Evolutionary conservation across 2,329 filamentous ascomycete species (phyloP).

Genomic region (Venturia nashicola): DNA sequence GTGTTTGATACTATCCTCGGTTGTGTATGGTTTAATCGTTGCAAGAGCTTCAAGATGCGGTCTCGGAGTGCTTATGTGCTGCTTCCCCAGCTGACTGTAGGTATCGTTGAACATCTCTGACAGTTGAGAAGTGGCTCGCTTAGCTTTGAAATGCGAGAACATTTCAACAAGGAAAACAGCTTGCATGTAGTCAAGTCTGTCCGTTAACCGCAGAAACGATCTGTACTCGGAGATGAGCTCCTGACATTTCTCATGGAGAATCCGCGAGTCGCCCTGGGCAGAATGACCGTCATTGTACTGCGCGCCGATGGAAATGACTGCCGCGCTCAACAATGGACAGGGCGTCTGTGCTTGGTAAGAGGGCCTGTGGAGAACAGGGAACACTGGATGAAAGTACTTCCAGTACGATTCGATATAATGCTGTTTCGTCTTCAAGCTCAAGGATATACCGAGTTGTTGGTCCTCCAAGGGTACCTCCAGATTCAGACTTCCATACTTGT

Average conservation of each 20-base stretch:
- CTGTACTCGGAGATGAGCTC: conserved; percentile 24
- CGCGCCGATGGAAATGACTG: conserved; percentile 32
- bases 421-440: conserved; percentile 9
- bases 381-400: conserved; percentile 31
- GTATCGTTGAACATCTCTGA: conserved; percentile 26
- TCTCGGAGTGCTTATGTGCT: conserved; percentile 12
- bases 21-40: conserved; percentile 12
- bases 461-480: conserved; percentile 7
- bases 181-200: conserved; percentile 30
- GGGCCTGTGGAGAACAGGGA: conserved; percentile 31
- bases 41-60: conserved; percentile 12
- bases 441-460: conserved; percentile 7
- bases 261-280: conserved; percentile 23
- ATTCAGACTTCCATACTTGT: conserved; percentile 7
- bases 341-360: conserved; percentile 22
- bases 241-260: conserved; percentile 28
- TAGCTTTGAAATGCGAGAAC: conserved; percentile 28
- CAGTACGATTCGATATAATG: conserved; percentile 28
- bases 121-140: conserved; percentile 24
- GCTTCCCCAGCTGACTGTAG: conserved; percentile 16
- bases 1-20: conserved; percentile 16
- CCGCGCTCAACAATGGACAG: conserved; percentile 32
- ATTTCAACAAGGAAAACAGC: conserved; percentile 31
- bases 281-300: conserved; percentile 24
- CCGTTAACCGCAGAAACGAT: conserved; percentile 12